Percentiles rank a stretch among this genome's conserved stretches.
phyloP scores from a whole-genome alignment of 305 asterid species.

The Caryopteris hybrid region DNA sequence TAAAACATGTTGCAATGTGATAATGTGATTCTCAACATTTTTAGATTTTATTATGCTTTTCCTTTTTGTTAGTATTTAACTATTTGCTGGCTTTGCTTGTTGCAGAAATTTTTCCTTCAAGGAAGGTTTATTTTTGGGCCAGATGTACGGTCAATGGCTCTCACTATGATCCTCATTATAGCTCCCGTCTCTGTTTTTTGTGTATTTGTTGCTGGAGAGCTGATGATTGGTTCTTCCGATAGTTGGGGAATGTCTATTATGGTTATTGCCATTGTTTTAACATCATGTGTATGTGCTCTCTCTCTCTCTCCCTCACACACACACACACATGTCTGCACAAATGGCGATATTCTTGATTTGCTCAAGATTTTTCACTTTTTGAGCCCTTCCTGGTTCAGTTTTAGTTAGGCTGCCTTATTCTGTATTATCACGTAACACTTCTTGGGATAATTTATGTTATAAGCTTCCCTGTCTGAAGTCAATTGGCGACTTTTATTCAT shows the following conservation, averaged over 20 bases:
- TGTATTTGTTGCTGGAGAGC: slow-evolving; percentile 86
- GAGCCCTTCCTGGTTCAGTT: too few species aligned
- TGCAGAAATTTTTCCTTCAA: slow-evolving; percentile 83
- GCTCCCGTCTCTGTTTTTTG: slow-evolving; percentile 82
- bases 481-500: too few species aligned
- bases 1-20: background rate
- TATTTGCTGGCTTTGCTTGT: slow-evolving; percentile 12
- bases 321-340: too few species aligned
- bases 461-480: too few species aligned
- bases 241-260: slow-evolving; percentile 72
- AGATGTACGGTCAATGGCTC: slow-evolving; percentile 82
- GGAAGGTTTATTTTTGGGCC: slow-evolving; percentile 98
- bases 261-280: slow-evolving; percentile 58
- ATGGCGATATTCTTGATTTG: too few species aligned
- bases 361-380: too few species aligned
- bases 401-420: too few species aligned
- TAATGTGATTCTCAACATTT: background rate
- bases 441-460: too few species aligned
- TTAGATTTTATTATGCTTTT: background rate
- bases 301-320: slow-evolving; percentile 19
- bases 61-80: background rate
- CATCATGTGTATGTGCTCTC: slow-evolving; percentile 59
- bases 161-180: slow-evolving; percentile 77
- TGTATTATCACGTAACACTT: too few species aligned
- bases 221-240: slow-evolving; percentile 63